Base-by-base conservation (phyloP, 257 asterid genomes). In the Solanum okadae region DNA sequence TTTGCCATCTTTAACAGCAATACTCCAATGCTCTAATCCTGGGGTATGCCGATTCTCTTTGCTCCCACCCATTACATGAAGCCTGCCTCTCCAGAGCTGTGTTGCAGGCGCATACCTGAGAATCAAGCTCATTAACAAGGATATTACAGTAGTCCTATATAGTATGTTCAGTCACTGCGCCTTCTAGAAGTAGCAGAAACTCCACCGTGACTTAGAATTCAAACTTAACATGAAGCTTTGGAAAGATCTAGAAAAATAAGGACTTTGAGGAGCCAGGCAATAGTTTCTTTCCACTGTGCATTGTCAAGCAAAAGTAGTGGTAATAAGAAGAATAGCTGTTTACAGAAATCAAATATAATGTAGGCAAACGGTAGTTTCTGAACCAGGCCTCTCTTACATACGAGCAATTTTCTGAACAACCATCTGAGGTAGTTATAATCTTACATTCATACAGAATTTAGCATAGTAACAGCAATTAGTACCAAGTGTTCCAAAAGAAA, bases 31-130 rank as follows among this genome's bases (percentile, higher is more conserved):
- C 86, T 96, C 97, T 71, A 91, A 12, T 85, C 93, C 98, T 38
- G 98, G 96, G 2, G 98, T 93, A 81, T 94, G 92, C 35, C 98
- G 92, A 89, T 96, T 92, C 92, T 94, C 99, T 92, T 94, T 96
- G 94, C 99, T 96, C 87, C 99, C 99, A 77, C 99, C 98, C 98
- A 96, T 94, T 90, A 96, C 98, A 90, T 96, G 99, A 87, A 96
- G 98, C 70, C 98, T 92, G 86, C 98, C 99, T 91, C 95, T 93
- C 98, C 98, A 96, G 89, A 96, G 96, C 92, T 93, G 95, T 33
- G 99, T 96, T 86, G 99, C 99, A 84, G 99, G 99, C 22, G 99
- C 98, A 92, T 96, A 96, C 90, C 99, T 96, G 92, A 88, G 86
- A 87, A 44, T 35, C 85, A 63, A 84, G 87, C 90, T 86, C 87